Conservation (phyloP, 257 asterid species). For the Perilla frutescens region DNA sequence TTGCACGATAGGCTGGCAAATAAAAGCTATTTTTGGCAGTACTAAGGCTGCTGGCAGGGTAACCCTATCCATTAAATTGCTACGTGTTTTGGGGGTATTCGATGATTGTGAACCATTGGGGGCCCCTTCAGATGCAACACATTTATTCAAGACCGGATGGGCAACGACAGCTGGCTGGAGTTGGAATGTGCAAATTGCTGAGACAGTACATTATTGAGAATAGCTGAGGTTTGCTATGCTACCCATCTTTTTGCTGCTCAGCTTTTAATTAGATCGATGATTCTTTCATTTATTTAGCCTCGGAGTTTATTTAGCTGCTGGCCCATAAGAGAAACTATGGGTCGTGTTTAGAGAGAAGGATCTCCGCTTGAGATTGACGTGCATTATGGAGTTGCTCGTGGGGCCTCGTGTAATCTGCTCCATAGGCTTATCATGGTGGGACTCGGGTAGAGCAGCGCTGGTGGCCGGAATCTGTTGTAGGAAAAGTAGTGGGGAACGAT, state of each 20-base stretch:
- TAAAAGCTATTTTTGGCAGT: slow-evolving; percentile 40
- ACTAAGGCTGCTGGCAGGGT: slow-evolving; percentile 31
- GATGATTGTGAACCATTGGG: slow-evolving; percentile 14
- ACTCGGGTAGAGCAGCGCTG: slow-evolving; percentile 10
- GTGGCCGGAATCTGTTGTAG: slow-evolving; percentile 41
- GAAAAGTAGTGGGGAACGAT: slow-evolving; percentile 46
- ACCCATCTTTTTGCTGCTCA: slow-evolving; percentile 14
- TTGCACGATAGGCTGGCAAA: slow-evolving; percentile 51
- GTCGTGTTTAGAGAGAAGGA: slow-evolving; percentile 13
- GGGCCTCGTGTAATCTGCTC: slow-evolving; percentile 45
- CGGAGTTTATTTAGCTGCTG: not conserved
- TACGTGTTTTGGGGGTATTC: slow-evolving; percentile 24
- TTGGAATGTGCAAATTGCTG: slow-evolving; percentile 22
- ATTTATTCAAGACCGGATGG: slow-evolving; percentile 24
- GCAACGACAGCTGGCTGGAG: slow-evolving; percentile 38
- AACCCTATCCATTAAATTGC: slow-evolving; percentile 42
- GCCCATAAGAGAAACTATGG: slow-evolving; percentile 25
- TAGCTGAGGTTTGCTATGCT: slow-evolving; percentile 42
- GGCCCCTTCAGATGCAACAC: slow-evolving; percentile 31
- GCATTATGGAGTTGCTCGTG: slow-evolving; percentile 42
- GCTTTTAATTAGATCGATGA: slow-evolving; percentile 29
- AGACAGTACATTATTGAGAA: slow-evolving; percentile 19
- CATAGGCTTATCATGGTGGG: slow-evolving; percentile 42
- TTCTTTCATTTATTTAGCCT: slow-evolving; percentile 34
- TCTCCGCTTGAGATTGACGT: slow-evolving; percentile 44